Evolutionary conservation across 1,284 basidiomycete genomes (phyloP).

Genomic region (Ceratobasidium sp.): DNA sequence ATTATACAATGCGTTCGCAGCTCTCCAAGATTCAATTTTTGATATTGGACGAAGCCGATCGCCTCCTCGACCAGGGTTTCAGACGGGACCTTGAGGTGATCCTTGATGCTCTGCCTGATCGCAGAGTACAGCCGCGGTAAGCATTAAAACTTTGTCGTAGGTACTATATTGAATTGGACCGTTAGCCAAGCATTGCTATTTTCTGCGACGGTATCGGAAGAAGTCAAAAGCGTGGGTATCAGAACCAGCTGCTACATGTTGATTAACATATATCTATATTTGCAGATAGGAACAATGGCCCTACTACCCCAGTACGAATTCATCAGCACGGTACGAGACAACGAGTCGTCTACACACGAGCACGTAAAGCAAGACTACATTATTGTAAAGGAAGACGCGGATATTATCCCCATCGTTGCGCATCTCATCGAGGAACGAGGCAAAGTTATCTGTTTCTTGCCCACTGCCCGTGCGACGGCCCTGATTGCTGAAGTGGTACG

Average conservation of each 20-base stretch:
- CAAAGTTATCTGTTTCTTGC: conserved; percentile 67
- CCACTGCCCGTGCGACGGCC: conserved; percentile 69
- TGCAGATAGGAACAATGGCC: conserved; percentile 45
- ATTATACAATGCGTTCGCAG: conserved; percentile 50
- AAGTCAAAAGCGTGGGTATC: conserved; percentile 55
- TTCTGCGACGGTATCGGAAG: conserved; percentile 57
- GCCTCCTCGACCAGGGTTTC: conserved; percentile 96
- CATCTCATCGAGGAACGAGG: conserved; percentile 53
- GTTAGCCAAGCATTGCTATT: conserved; percentile 57
- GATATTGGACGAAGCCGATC: conserved; percentile 95
- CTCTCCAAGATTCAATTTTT: conserved; percentile 56
- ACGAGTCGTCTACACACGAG: conserved; percentile 70
- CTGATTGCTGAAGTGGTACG: conserved; percentile 61
- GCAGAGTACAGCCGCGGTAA: conserved; percentile 53
- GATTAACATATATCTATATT: background rate
- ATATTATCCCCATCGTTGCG: conserved; percentile 58
- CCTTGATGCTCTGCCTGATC: conserved; percentile 67
- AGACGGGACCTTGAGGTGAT: conserved; percentile 86
- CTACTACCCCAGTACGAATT: conserved; percentile 62
- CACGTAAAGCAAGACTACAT: conserved; percentile 66
- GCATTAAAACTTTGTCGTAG: conserved; percentile 51
- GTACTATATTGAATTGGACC: conserved; percentile 48
- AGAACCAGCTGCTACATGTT: background rate
- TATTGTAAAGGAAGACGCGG: conserved; percentile 54
- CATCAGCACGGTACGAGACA: conserved; percentile 65